Evolutionary conservation across 306 rosid species (phyloP).

Genomic region (Pterocarpus macrocarpus): DNA sequence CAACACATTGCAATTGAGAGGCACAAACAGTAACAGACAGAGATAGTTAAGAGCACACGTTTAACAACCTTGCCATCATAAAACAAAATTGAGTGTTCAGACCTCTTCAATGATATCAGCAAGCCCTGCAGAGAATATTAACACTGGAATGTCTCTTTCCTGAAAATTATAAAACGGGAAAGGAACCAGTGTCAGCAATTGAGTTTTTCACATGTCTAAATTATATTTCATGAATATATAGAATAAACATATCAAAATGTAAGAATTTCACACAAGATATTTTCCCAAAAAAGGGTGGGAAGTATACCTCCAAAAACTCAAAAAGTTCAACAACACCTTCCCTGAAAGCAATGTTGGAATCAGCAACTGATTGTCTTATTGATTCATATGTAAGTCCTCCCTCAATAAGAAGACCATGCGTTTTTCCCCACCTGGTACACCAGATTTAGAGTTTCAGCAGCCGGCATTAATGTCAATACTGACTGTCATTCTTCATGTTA

Average conservation of each 20-base stretch:
- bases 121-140: constrained; percentile 96
- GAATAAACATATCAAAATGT: constrained; percentile 8
- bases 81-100: constrained; percentile 43
- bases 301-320: constrained; percentile 78
- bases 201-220: background rate
- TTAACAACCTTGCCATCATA: constrained; percentile 27
- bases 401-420: constrained; percentile 84
- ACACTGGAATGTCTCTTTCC: constrained; percentile 86
- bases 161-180: constrained; percentile 53
- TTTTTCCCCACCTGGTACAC: constrained; percentile 88
- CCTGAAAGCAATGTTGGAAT: constrained; percentile 84
- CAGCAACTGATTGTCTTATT: constrained; percentile 80
- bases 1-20: constrained; percentile 23
- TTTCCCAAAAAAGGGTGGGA: constrained; percentile 5
- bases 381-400: constrained; percentile 84
- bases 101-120: constrained; percentile 98
- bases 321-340: constrained; percentile 89
- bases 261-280: constrained; percentile 19
- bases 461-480: constrained; percentile 10
- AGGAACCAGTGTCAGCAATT: constrained; percentile 33
- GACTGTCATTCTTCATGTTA: constrained; percentile 18
- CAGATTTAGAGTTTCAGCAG: constrained; percentile 25
- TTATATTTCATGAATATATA: constrained; percentile 12
- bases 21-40: constrained; percentile 14
- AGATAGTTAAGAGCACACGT: constrained; percentile 13